Conservation (phyloP, 129 eudicot species). For the Arctium minus region DNA sequence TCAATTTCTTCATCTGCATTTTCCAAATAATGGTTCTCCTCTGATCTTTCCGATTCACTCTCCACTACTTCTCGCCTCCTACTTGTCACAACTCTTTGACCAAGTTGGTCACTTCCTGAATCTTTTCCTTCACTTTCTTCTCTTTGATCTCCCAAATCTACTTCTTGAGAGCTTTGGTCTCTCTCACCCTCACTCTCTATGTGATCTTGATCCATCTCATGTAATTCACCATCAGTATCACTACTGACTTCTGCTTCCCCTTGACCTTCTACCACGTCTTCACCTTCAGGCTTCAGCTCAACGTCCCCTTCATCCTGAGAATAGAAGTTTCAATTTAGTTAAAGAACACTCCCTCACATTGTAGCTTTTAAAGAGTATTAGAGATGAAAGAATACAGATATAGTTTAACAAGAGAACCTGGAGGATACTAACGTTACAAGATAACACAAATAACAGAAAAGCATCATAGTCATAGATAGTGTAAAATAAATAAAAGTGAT, state of each 20-base stretch:
- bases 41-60: conserved; percentile 92
- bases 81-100: conserved; percentile 78
- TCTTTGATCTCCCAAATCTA: conserved; percentile 66
- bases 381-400: neutral
- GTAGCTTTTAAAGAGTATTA: conserved; percentile 2
- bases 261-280: conserved; percentile 81
- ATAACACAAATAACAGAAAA: neutral
- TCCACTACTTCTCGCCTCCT: conserved; percentile 72
- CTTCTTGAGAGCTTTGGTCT: conserved; percentile 86
- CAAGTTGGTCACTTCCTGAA: conserved; percentile 71
- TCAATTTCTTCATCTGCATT: conserved; percentile 86
- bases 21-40: conserved; percentile 70
- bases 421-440: neutral
- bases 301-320: conserved; percentile 82
- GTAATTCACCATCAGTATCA: conserved; percentile 85
- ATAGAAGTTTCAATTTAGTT: conserved; percentile 6
- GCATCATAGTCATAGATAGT: neutral
- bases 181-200: conserved; percentile 93
- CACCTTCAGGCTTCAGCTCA: conserved; percentile 59
- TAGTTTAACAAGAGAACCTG: neutral
- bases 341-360: neutral
- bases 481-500: neutral
- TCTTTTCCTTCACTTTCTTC: conserved; percentile 84
- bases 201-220: conserved; percentile 58
- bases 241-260: conserved; percentile 86